Evolutionary conservation across 192 early-diverging fungal species (phyloP), one percentile per base, ranked within the genome.

Genomic region (Coemansia sp.): DNA sequence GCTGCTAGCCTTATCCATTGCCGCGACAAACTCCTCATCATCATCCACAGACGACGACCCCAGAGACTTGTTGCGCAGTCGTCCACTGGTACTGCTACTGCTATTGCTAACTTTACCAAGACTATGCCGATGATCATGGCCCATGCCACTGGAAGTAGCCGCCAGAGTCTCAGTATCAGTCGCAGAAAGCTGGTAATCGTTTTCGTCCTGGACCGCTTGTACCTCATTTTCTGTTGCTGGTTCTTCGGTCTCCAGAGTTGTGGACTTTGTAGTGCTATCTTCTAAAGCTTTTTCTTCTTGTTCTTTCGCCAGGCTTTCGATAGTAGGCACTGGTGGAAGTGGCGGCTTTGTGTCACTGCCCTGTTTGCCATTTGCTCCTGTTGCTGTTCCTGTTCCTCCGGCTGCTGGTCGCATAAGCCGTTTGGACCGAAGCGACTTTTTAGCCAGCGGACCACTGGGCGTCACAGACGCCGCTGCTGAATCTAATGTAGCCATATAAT

Each of bases 341-440:
- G 56, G 36, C 9, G 43, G 41, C 56, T 8, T 18, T 14, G 56
- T 32, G 43, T 52, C 59, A 37, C 41, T 34, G 61, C 71, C 64
- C 14, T 11, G 4, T n/a, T 59, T 57, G 0, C 45, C 45, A 15
- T 12, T 12, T 12, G 45, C 14, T 15, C 56, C 33, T 57, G 43
- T 17, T 37, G 55, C 64, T 37, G 32, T 28, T 28, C 12, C 60
- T 18, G 58, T 18, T 45, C 38, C 48, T 38, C 33, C 56, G 56
- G 63, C 28, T 20, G 66, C 81, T 11, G 81, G 81, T 1, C 81
- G 81, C 81, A 83, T 83, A 17, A 83, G 75, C 22, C 81, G 72
- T 64, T 83, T 83, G 5, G 72, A 77, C 48, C 81, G 68, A 32
- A 78, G 75, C 37, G 75, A 83, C 53, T 83, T 83, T 45, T 82